Evolutionary conservation across 106 monocot genomes (phyloP).

Genomic region (Xerophyta viscosa): DNA sequence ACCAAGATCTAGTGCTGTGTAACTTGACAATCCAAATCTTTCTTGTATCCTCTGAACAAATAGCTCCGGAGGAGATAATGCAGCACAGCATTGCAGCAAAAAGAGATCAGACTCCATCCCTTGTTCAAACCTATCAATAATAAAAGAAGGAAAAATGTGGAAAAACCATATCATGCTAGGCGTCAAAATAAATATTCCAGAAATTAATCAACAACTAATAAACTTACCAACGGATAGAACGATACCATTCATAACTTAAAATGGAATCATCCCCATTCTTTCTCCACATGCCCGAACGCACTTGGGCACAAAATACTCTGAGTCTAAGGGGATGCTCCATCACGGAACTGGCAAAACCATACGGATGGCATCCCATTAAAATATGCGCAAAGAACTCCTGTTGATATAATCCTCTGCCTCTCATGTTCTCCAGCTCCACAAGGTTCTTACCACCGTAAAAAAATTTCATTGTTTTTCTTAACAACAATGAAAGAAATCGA

Average conservation of each 20-base stretch:
- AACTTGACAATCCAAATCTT: slow-evolving; percentile 76
- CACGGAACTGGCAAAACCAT: slow-evolving; percentile 65
- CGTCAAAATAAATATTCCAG: too few species aligned
- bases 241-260: slow-evolving; percentile 58
- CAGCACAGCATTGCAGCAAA: slow-evolving; percentile 95
- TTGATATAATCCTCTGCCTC: neutral
- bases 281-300: slow-evolving; percentile 95
- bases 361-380: slow-evolving; percentile 50
- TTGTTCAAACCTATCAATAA: slow-evolving; percentile 54
- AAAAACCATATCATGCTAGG: too few species aligned
- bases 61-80: slow-evolving; percentile 83
- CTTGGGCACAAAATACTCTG: slow-evolving; percentile 93
- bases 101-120: slow-evolving; percentile 83
- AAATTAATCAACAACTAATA: too few species aligned
- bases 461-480: slow-evolving; percentile 52
- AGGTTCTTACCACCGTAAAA: slow-evolving; percentile 16
- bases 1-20: slow-evolving; percentile 52
- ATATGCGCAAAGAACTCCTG: slow-evolving; percentile 49
- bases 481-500: slow-evolving; percentile 64
- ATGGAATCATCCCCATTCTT: slow-evolving; percentile 83
- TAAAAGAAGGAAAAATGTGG: neutral
- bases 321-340: slow-evolving; percentile 90
- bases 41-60: slow-evolving; percentile 79
- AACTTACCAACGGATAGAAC: slow-evolving; percentile 48
- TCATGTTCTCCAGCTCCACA: slow-evolving; percentile 8